phyloP scores from a whole-genome alignment of 192 early-diverging fungal genomes.

The Coemansia sp. region DNA sequence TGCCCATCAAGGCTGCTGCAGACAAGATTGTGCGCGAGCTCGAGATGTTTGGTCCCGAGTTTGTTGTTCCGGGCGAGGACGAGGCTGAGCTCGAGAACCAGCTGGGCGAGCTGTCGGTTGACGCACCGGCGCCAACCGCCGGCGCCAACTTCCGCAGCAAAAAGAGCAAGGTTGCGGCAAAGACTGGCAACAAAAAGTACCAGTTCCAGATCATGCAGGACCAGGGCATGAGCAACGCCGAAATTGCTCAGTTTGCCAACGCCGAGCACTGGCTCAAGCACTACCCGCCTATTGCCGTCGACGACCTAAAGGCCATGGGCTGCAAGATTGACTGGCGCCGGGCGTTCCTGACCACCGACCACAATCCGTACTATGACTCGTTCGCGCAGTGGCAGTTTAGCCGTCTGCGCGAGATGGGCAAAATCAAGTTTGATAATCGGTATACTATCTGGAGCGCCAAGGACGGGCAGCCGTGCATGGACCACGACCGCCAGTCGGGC shows the following conservation, averaged over 20 bases:
- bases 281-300: slow-evolving; percentile 88
- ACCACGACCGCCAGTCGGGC: slow-evolving; percentile 93
- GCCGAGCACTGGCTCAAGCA: slow-evolving; percentile 88
- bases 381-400: slow-evolving; percentile 99
- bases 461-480: slow-evolving; percentile 98
- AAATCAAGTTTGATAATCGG: slow-evolving; percentile 94
- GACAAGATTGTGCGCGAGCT: slow-evolving; percentile 56
- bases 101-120: slow-evolving; percentile 48
- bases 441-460: slow-evolving; percentile 96
- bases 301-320: slow-evolving; percentile 73
- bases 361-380: slow-evolving; percentile 97
- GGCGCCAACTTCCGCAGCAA: slow-evolving; percentile 36
- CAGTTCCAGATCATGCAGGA: slow-evolving; percentile 97
- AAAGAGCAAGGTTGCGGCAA: slow-evolving; percentile 88
- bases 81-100: not conserved
- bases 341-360: slow-evolving; percentile 96
- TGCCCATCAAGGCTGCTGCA: slow-evolving; percentile 91
- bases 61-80: slow-evolving; percentile 40
- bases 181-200: slow-evolving; percentile 78
- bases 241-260: slow-evolving; percentile 93
- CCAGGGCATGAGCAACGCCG: slow-evolving; percentile 79
- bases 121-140: slow-evolving; percentile 50
- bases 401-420: slow-evolving; percentile 70
- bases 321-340: slow-evolving; percentile 94
- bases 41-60: slow-evolving; percentile 52